phyloP scores from a whole-genome alignment of 2,329 filamentous ascomycete species.

The Colletotrichum tanaceti region DNA sequence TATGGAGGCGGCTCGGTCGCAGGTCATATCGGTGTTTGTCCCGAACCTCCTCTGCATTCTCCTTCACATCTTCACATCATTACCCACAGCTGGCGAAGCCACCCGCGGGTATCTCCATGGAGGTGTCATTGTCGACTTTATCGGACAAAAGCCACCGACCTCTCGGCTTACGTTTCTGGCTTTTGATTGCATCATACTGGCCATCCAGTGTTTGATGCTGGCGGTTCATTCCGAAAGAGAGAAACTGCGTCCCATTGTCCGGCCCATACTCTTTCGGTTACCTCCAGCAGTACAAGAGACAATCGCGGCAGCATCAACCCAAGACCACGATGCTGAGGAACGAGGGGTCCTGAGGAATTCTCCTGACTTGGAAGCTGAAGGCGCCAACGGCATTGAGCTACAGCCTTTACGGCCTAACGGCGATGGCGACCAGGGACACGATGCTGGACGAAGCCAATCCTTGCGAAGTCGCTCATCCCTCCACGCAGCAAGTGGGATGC shows the following conservation, averaged over 20 bases:
- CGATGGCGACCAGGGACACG: constrained; percentile 26
- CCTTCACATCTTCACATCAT: constrained; percentile 66
- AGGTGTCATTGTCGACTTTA: constrained; percentile 74
- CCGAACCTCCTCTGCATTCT: constrained; percentile 72
- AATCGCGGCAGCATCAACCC: constrained; percentile 42
- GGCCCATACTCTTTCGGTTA: constrained; percentile 35
- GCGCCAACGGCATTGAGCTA: constrained; percentile 60
- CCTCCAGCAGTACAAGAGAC: constrained; percentile 24
- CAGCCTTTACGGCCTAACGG: constrained; percentile 46
- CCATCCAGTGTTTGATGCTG: constrained; percentile 72
- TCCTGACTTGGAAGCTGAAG: constrained; percentile 51
- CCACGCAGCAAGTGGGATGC: constrained; percentile 46
- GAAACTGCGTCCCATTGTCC: constrained; percentile 58
- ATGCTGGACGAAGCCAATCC: constrained; percentile 41
- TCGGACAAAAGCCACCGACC: constrained; percentile 72
- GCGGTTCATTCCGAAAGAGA: constrained; percentile 71
- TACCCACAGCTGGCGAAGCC: constrained; percentile 69
- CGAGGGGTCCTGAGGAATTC: constrained; percentile 60
- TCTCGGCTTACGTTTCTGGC: constrained; percentile 67
- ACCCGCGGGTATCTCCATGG: constrained; percentile 75
- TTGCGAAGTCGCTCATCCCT: constrained; percentile 41
- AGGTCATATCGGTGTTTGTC: constrained; percentile 68
- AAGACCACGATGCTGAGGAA: constrained; percentile 69
- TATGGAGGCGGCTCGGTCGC: constrained; percentile 66
- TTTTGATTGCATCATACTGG: constrained; percentile 67